Percentiles rank a stretch among this genome's conserved stretches.
Evolutionary conservation across 1,284 basidiomycete species (phyloP).

Genomic region (Ustilago trichophora): DNA sequence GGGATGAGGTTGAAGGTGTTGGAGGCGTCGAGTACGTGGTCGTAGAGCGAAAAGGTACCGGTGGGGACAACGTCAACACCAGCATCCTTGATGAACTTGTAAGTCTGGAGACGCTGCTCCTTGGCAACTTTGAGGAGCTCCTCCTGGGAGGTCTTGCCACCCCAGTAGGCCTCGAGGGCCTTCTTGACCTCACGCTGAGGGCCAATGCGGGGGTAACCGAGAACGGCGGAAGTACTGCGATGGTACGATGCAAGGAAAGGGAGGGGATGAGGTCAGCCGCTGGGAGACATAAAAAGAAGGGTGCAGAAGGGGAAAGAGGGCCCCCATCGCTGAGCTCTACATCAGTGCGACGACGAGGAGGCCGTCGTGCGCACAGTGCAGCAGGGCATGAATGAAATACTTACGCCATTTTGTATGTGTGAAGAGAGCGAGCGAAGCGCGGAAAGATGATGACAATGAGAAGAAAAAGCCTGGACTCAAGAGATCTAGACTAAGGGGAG

Average conservation of each 20-base stretch:
- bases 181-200: constrained; percentile 98
- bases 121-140: constrained; percentile 89
- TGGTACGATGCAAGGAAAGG: neutral
- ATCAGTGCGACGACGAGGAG: too few relatives aligned
- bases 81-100: constrained; percentile 85
- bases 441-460: constrained; percentile 10
- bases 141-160: constrained; percentile 85
- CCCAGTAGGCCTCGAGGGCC: constrained; percentile 85
- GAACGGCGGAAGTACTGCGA: constrained; percentile 66
- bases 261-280: too few relatives aligned
- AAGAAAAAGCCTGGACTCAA: constrained; percentile 7
- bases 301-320: too few relatives aligned
- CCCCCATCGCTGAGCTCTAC: too few relatives aligned
- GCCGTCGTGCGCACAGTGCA: too few relatives aligned
- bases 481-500: constrained; percentile 6
- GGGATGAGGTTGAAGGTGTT: constrained; percentile 97
- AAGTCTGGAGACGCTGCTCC: constrained; percentile 88
- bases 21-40: constrained; percentile 98
- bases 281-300: too few relatives aligned
- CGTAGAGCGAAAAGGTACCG: constrained; percentile 98
- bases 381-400: too few relatives aligned
- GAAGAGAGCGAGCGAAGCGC: constrained; percentile 11
- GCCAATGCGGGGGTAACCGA: constrained; percentile 98
- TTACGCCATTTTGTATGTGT: constrained; percentile 43
- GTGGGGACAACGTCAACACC: constrained; percentile 93